These are phyloP conservation scores for Boletellus ananas DNA, from an alignment of 768 basidiomycete genomes.

Conservation along the genomic window DNA sequence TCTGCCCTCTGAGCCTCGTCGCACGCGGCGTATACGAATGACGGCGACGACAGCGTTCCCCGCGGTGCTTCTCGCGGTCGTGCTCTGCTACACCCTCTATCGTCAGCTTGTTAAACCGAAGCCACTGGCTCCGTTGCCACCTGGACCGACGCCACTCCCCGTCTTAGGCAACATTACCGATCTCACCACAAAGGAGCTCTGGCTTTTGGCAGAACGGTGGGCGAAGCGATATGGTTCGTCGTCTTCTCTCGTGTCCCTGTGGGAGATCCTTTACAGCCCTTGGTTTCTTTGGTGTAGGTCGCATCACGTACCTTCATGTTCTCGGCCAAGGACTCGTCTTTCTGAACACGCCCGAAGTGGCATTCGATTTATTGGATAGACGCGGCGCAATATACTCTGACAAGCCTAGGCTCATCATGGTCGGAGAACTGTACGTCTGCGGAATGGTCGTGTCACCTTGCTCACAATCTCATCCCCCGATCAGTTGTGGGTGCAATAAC, in stretches of 20 bases:
- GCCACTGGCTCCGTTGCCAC: conserved; percentile 45
- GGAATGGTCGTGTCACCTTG: background rate
- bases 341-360: conserved; percentile 56
- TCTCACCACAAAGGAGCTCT: conserved; percentile 57
- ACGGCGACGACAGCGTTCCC: conserved; percentile 5
- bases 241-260: background rate
- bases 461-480: conserved; percentile 6
- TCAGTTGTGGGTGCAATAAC: conserved; percentile 57
- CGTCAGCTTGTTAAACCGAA: conserved; percentile 11
- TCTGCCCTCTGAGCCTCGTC: background rate
- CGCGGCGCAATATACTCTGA: conserved; percentile 72
- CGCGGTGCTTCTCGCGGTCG: conserved; percentile 19
- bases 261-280: background rate
- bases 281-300: conserved; percentile 34
- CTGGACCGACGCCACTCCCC: conserved; percentile 65
- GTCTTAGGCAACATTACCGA: conserved; percentile 63
- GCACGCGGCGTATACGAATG: conserved; percentile 13
- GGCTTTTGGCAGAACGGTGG: conserved; percentile 62
- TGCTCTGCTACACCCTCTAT: conserved; percentile 17
- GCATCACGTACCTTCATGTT: conserved; percentile 60
- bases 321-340: conserved; percentile 67
- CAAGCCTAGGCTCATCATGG: conserved; percentile 67
- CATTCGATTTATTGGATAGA: conserved; percentile 64
- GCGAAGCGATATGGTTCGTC: conserved; percentile 57
- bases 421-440: conserved; percentile 58